These are phyloP conservation scores for Termitomyces sp. DNA, from an alignment of 1,284 basidiomycete species.

Conservation along the genomic window DNA sequence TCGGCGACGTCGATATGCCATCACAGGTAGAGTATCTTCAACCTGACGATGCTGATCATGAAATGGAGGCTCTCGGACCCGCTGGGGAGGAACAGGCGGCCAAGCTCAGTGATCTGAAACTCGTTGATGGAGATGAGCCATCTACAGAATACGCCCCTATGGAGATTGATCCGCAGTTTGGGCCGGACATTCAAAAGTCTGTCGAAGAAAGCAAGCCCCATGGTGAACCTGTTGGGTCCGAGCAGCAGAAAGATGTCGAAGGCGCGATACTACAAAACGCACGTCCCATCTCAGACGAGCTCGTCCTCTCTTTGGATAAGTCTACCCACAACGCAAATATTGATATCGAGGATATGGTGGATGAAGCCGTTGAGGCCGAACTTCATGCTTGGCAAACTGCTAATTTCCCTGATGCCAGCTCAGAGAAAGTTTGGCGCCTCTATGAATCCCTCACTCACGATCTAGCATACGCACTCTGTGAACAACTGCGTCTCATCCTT, in stretches of 20 bases:
- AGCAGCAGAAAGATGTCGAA: conserved; percentile 35
- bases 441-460: conserved; percentile 91
- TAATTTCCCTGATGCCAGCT: conserved; percentile 52
- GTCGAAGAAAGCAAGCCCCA: conserved; percentile 19
- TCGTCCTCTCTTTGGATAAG: conserved; percentile 18
- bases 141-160: conserved; percentile 33
- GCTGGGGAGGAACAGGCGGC: conserved; percentile 81
- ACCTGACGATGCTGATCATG: conserved; percentile 65
- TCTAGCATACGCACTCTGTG: conserved; percentile 88
- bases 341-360: conserved; percentile 33
- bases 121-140: conserved; percentile 59
- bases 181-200: conserved; percentile 24
- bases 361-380: conserved; percentile 52
- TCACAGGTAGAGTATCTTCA: conserved; percentile 81
- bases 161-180: conserved; percentile 40
- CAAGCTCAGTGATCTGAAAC: conserved; percentile 75
- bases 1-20: conserved; percentile 34
- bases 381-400: conserved; percentile 60
- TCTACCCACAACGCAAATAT: conserved; percentile 28
- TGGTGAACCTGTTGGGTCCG: conserved; percentile 27
- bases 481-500: conserved; percentile 95
- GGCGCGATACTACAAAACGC: conserved; percentile 40
- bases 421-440: conserved; percentile 82
- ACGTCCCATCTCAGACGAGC: conserved; percentile 18
- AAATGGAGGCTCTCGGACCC: conserved; percentile 88